Evolutionary conservation across 495 filamentous ascomycete genomes (phyloP).

Genomic region (Podospora didyma): DNA sequence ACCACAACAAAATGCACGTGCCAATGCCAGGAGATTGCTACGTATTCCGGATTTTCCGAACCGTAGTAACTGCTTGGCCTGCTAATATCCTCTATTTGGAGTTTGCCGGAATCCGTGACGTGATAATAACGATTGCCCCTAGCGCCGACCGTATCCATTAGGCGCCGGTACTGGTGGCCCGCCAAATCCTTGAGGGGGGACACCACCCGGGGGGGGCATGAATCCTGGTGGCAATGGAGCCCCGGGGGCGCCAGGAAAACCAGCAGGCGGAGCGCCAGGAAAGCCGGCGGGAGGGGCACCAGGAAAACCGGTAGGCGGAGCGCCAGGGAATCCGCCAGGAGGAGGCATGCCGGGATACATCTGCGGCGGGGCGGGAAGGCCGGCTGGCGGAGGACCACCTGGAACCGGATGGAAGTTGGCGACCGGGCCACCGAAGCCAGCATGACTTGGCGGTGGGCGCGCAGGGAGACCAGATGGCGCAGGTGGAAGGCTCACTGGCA

Average conservation of each 20-base stretch:
- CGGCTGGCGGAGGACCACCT: constrained; percentile 11
- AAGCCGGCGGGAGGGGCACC: constrained; percentile 24
- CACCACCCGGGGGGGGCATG: constrained; percentile 21
- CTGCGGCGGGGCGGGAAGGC: constrained; percentile 12
- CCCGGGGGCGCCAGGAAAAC: constrained; percentile 20
- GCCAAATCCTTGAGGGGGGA: constrained; percentile 19
- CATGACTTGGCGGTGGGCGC: constrained; percentile 73
- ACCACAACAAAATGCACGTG: too few relatives aligned
- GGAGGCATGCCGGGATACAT: constrained; percentile 26
- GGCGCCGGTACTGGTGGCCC: constrained; percentile 11
- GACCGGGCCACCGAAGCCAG: constrained; percentile 72
- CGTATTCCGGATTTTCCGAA: too few relatives aligned
- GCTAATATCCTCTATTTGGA: too few relatives aligned
- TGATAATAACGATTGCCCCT: not conserved
- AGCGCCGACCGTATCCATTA: constrained; percentile 17
- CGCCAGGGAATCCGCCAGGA: constrained; percentile 27
- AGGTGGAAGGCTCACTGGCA: constrained; percentile 43
- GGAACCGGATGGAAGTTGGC: constrained; percentile 50
- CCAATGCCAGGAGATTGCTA: too few relatives aligned
- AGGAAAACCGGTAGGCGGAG: constrained; percentile 11
- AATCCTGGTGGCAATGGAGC: constrained; percentile 28
- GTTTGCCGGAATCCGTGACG: too few relatives aligned
- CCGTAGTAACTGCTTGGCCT: too few relatives aligned
- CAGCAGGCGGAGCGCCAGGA: constrained; percentile 20
- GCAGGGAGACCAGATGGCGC: constrained; percentile 76